Evolutionary conservation across 2,329 filamentous ascomycete genomes (phyloP), one percentile per base, ranked within the genome.

Genomic region (Colletotrichum sp.): DNA sequence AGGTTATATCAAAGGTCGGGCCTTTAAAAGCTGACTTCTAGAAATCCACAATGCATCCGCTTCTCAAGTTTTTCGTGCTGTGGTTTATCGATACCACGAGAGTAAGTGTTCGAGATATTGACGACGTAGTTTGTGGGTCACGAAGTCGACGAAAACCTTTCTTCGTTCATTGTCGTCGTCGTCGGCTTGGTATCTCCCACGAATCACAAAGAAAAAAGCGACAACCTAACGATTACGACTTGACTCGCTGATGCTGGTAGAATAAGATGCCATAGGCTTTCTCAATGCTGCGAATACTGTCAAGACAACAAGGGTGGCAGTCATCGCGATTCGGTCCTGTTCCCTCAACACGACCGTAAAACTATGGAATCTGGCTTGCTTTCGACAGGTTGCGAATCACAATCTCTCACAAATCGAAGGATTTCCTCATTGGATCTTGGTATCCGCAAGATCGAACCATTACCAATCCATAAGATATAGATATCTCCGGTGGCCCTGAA

Each of bases 41-140:
- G 39, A 48, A 12, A n/a, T 3, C 18, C 9, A 0, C 9, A 43
- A 48, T n/a, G 3, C 1, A 5, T 0, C 4, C 2, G 7, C 16
- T 39, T 39, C 8, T 0, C 3, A 2, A 0, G 9, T n/a, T 1
- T n/a, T n/a, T 43, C 8, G 39, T 43, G 4, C 8, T n/a, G 0
- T 3, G 8, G 39, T 10, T 6, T 43, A 10, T 43, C 8, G 8
- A 43, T 43, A 10, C 16, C 18, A 18, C 39, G 39, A 10, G 39
- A n/a, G 39, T 6, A n/a, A 18, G 8, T 43, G 2, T 18, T 43
- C 6, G 39, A 39, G 39, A 10, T 43, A 6, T n/a, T n/a, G 16
- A 43, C 39, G 39, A 1, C 39, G 39, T 43, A 3, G 6, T 43
- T 3, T 0, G 16, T 43, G 4, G 39, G 39, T 43, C 39, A 43